Evolutionary conservation across 2,329 filamentous ascomycete genomes (phyloP).

Genomic region (Didymella segeticola): DNA sequence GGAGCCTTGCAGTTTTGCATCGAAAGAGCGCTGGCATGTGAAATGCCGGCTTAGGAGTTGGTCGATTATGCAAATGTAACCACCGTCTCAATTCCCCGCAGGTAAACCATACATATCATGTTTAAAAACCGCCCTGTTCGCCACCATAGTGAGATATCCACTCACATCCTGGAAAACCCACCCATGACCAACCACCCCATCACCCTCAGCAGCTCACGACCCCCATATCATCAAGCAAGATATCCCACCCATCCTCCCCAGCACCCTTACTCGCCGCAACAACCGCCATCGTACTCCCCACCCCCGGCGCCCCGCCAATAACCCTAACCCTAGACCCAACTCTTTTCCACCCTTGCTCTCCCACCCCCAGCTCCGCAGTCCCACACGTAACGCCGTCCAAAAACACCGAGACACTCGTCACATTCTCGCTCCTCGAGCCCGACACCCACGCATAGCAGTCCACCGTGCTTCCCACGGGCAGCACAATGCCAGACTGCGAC

Average conservation of each 20-base stretch:
- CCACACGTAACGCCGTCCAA: slow-evolving; percentile 11
- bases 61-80: too few relatives aligned
- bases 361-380: not conserved
- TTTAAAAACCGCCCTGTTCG: too few relatives aligned
- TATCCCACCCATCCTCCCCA: slow-evolving; percentile 12
- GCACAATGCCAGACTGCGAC: not conserved
- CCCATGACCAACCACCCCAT: too few relatives aligned
- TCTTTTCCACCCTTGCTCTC: not conserved
- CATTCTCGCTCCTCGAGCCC: not conserved
- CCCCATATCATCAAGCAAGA: slow-evolving; percentile 6
- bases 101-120: too few relatives aligned
- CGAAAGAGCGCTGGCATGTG: too few relatives aligned
- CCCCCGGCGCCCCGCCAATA: not conserved
- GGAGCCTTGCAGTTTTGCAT: too few relatives aligned
- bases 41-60: too few relatives aligned
- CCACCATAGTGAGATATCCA: too few relatives aligned
- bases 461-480: not conserved
- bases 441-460: slow-evolving; percentile 8
- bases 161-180: too few relatives aligned
- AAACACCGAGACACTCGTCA: not conserved
- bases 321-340: not conserved
- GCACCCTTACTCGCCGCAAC: slow-evolving; percentile 4
- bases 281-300: slow-evolving; percentile 11
- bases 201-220: slow-evolving; percentile 3
- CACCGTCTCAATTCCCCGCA: too few relatives aligned